Percentiles rank a stretch among this genome's conserved stretches.
Conservation (phyloP, 2,329 filamentous ascomycete species). For the Zymoseptoria tritici region DNA sequence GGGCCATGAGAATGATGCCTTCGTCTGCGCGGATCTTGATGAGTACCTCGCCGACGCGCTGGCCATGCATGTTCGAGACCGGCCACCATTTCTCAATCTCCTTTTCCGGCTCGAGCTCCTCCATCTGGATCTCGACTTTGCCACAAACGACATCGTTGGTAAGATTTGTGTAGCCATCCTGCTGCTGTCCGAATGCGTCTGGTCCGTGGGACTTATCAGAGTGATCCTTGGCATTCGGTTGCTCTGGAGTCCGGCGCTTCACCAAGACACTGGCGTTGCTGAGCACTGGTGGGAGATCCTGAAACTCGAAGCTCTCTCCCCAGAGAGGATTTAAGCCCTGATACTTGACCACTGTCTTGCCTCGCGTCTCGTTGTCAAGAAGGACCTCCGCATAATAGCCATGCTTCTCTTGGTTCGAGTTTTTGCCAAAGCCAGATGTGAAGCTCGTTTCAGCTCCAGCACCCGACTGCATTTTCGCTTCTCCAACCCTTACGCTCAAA, state of each 20-base stretch:
- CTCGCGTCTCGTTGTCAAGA: conserved; percentile 70
- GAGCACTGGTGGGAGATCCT: conserved; percentile 61
- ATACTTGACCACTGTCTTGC: conserved; percentile 64
- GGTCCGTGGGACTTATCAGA: conserved; percentile 26
- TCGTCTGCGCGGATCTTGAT: conserved; percentile 80
- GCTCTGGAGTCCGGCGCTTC: conserved; percentile 49
- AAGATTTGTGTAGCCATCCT: conserved; percentile 39
- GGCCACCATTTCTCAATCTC: conserved; percentile 82
- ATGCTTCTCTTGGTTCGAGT: conserved; percentile 35
- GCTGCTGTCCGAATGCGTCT: conserved; percentile 32
- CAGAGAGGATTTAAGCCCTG: conserved; percentile 71
- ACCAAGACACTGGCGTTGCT: conserved; percentile 64
- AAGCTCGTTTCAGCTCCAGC: conserved; percentile 16
- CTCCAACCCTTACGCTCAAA: conserved; percentile 52
- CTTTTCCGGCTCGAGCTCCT: conserved; percentile 67
- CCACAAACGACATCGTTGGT: conserved; percentile 51
- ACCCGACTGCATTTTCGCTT: conserved; percentile 47
- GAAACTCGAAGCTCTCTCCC: conserved; percentile 73
- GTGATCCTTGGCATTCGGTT: conserved; percentile 26
- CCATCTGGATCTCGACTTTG: conserved; percentile 72
- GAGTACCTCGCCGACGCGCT: conserved; percentile 73
- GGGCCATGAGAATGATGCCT: conserved; percentile 75
- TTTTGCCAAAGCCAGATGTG: conserved; percentile 17
- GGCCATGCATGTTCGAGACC: conserved; percentile 67
- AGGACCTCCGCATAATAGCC: conserved; percentile 76